Base-by-base conservation (phyloP, 768 basidiomycete species). In the Phanerodontia chrysosporium region DNA sequence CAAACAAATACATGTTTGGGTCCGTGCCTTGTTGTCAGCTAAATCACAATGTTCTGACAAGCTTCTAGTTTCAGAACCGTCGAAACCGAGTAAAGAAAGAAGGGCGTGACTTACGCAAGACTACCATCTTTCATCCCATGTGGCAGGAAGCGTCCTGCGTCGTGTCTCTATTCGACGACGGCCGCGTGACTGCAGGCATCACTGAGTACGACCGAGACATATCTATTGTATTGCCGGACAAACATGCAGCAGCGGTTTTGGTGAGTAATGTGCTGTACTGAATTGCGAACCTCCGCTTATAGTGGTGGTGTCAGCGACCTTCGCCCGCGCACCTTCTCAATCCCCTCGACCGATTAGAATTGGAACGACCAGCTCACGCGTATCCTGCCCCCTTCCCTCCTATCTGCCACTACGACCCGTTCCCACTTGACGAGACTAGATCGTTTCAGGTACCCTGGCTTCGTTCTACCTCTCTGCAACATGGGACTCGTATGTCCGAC, bases 1-100 rank as follows among this genome's bases (percentile, higher is more conserved):
- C 16, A 58, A 59, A 9, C 70, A 72, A 42, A 64, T 72, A 12
- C 56, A 63, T 24, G 62, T 64, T 16, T 72, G 70, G 70, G 70
- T 70, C 53, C 1, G 62, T 59, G 4, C 44, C 18, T 32, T 32
- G 24, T 12, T 55, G 5, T 39, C 12, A 24, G 4, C 14, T n/a
- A 18, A 18, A 8, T 10, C 8, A 29, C 30, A 21, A 13, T 25
- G 7, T 44, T n/a, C 13, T 22, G 48, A 22, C 29, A 29, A 14
- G 49, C 2, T 16, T n/a, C 29, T 24, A 60, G 59, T 71, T 69
- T 25, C 70, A 71, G 30, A 71, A 71, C 27, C 58, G 67, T 0
- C 64, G 69, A 0, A 62, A 54, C 29, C 65, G 68, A 0, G 28
- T 9, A 0, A 55, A 60, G 39, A 63, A 63, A 53, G 62, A 62